A percentile compares a stretch with the other conserved stretches of the same genome.
Conservation (phyloP, 352 stramenopile species). For the Phytophthora pisi region DNA sequence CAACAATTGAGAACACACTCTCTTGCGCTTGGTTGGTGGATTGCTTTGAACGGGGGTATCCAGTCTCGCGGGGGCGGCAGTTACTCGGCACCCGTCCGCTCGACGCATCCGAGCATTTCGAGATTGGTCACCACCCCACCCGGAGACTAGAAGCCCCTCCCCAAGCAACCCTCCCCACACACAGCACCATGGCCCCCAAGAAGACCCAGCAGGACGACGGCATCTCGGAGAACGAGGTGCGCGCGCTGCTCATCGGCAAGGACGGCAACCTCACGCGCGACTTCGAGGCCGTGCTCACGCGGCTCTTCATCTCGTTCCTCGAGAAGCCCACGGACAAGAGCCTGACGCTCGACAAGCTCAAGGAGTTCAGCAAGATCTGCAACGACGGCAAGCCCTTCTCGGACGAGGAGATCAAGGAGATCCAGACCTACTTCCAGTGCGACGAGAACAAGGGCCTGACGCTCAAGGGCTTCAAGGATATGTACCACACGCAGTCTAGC, state of each 20-base stretch:
- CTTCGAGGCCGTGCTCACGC: conserved; percentile 86
- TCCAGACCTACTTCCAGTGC: conserved; percentile 92
- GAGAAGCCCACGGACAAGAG: conserved; percentile 80
- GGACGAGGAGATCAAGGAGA: conserved; percentile 90
- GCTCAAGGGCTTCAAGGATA: conserved; percentile 91
- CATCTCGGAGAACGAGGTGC: conserved; percentile 85
- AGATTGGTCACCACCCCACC: conserved; percentile 33
- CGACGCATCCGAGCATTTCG: conserved; percentile 36
- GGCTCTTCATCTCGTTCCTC: conserved; percentile 87
- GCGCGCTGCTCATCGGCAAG: conserved; percentile 81
- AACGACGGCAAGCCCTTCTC: conserved; percentile 90
- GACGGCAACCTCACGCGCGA: conserved; percentile 84
- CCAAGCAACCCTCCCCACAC: background rate
- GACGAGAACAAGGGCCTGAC: conserved; percentile 91
- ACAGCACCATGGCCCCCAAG: conserved; percentile 53
- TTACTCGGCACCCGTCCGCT: conserved; percentile 27
- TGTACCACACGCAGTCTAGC: conserved; percentile 92
- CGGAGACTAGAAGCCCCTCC: conserved; percentile 14
- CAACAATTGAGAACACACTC: background rate
- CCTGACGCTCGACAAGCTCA: conserved; percentile 85
- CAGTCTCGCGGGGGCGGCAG: conserved; percentile 6
- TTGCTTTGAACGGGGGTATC: conserved; percentile 12
- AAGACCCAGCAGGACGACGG: conserved; percentile 57
- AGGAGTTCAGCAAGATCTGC: conserved; percentile 90
- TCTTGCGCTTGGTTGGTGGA: background rate